Evolutionary conservation across 192 early-diverging fungal species (phyloP).

Genomic region (Backusella mclennaniae): DNA sequence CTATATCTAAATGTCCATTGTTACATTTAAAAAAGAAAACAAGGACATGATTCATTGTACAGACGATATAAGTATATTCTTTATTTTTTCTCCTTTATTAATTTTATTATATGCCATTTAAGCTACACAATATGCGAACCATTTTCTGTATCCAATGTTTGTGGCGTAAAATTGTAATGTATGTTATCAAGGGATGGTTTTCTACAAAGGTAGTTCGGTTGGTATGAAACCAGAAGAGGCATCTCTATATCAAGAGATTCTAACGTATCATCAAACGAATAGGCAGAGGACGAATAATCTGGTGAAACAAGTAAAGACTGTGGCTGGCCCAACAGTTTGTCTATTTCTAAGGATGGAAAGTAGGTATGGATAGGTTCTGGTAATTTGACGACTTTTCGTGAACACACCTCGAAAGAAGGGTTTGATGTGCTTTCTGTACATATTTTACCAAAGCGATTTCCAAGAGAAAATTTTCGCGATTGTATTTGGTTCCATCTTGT

Average conservation of each 20-base stretch:
- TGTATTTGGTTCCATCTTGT: slow-evolving; percentile 52
- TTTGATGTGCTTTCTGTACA: neutral
- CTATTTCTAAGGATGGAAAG: neutral
- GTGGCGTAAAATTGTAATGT: too few species aligned
- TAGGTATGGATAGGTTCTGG: neutral
- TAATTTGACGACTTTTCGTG: neutral
- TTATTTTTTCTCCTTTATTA: too few species aligned
- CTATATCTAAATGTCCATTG: too few species aligned
- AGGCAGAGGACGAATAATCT: neutral
- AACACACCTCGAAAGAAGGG: neutral
- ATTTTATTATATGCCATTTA: too few species aligned
- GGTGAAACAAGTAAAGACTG: neutral
- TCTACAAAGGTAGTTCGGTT: too few species aligned
- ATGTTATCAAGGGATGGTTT: too few species aligned
- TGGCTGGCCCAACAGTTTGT: neutral
- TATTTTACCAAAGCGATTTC: neutral
- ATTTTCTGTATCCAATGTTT: too few species aligned
- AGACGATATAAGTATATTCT: too few species aligned
- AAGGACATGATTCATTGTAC: too few species aligned
- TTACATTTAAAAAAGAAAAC: too few species aligned
- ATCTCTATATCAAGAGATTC: neutral
- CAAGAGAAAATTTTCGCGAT: neutral
- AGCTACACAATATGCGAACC: too few species aligned
- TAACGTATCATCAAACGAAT: neutral
- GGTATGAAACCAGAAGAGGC: neutral